These are phyloP conservation scores for Tilletia walkeri DNA, from an alignment of 1,284 basidiomycete species.

Conservation along the genomic window DNA sequence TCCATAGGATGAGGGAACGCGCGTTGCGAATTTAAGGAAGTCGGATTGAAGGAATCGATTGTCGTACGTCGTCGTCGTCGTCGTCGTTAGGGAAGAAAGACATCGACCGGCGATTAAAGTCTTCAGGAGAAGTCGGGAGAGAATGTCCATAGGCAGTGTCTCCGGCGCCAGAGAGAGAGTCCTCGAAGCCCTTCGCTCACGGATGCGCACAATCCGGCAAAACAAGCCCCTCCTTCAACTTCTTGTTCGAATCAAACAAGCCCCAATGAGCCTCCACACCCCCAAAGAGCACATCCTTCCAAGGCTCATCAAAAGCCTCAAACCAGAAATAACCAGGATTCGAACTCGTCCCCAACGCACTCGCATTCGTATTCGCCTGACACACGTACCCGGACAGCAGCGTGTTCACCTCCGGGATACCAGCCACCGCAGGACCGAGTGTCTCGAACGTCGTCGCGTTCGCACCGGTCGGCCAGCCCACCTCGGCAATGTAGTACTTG, in stretches of 20 bases:
- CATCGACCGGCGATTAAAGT: no score
- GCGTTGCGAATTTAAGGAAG: no score
- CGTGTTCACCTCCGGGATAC: conserved; percentile 37
- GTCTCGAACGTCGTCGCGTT: conserved; percentile 31
- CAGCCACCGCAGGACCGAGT: conserved; percentile 33
- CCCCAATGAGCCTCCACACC: conserved; percentile 71
- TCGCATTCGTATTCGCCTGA: conserved; percentile 71
- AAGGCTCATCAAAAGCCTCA: conserved; percentile 77
- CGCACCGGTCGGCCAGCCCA: conserved; percentile 82
- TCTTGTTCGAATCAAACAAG: conserved; percentile 31
- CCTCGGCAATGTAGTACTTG: conserved; percentile 74
- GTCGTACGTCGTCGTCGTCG: no score
- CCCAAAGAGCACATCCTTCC: conserved; percentile 75
- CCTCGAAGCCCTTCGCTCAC: conserved; percentile 13
- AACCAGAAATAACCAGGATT: conserved; percentile 33
- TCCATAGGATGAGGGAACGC: no score
- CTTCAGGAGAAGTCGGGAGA: no score
- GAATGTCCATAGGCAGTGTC: no score
- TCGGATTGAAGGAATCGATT: no score
- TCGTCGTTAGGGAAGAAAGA: no score
- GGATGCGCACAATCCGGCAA: conserved; percentile 58
- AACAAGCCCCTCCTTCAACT: conserved; percentile 50
- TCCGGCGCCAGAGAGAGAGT: no score
- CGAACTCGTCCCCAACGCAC: background rate
- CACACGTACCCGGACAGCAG: conserved; percentile 86